Base-by-base conservation (phyloP, 495 filamentous ascomycete genomes). In the Parathielavia appendiculata region DNA sequence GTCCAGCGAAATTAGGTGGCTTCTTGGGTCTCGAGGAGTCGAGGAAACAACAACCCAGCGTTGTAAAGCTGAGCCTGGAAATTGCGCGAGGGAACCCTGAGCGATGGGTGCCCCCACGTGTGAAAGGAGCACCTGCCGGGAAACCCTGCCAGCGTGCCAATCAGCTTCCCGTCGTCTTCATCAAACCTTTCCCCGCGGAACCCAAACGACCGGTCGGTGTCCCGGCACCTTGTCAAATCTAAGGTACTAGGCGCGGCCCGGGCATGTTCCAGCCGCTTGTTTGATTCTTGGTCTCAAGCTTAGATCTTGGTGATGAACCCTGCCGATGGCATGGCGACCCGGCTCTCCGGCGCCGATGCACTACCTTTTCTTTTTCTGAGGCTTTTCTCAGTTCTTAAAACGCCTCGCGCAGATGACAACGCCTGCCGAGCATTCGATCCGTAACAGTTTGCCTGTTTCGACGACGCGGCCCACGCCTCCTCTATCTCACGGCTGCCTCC, bases 81-180 rank as follows among this genome's bases (percentile, higher is more conserved):
- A 32, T 48, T n/a, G 23, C 45, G 12, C 45, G 23, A n/a, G 13
- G 45, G 11, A 11, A 30, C 26, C 45, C 45, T 48, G 45, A 32
- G 45, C n/a, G 39, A n/a, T 32, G 32, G 32, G 2, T 49, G 50
- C 61, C 61, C 61, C 61, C 61, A 63, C 61, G 61, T 44, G 46
- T 19, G 22, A 51, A 16, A 23, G 20, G 23, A 38, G 46, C 58
- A 56, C 50, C 47, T 60, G 62, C 62, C 62, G 56, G 59, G 58
- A 61, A 56, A 35, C 58, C 56, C 60, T 56, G 26, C 60, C 58
- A 56, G n/a, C n/a, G n/a, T n/a, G 23, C 38, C 48, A 17, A 2
- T 17, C 12, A 16, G 5, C 40, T 43, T 43, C 11, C 40, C 40
- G 16, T 43, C 40, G 26, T 2, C 3, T 2, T 11, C 40, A 16